A percentile compares a stretch with the other conserved stretches of the same genome.
Evolutionary conservation across 1,284 basidiomycete genomes (phyloP).

Genomic region (Singerocomus rubriflavus): DNA sequence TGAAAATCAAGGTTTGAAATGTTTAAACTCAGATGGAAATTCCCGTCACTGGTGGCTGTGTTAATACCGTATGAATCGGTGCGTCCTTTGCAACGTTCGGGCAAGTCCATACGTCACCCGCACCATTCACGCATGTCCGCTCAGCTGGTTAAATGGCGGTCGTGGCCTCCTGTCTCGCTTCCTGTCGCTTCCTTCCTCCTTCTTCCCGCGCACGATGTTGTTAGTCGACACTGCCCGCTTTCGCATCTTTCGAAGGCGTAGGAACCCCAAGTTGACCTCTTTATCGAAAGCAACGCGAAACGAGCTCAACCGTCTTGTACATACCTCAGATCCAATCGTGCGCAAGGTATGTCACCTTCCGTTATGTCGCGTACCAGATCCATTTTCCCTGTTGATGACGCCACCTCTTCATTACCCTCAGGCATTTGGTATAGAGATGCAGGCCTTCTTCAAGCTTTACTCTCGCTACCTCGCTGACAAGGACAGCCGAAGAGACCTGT

Average conservation of each 20-base stretch:
- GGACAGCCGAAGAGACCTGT: slow-evolving; percentile 91
- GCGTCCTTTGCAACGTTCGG: slow-evolving; percentile 11
- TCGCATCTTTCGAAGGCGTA: slow-evolving; percentile 23
- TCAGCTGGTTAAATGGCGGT: slow-evolving; percentile 20
- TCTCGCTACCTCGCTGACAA: slow-evolving; percentile 93
- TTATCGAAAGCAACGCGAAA: slow-evolving; percentile 91
- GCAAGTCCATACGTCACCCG: slow-evolving; percentile 4
- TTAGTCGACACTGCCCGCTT: slow-evolving; percentile 19
- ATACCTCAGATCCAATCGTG: slow-evolving; percentile 72
- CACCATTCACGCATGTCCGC: slow-evolving; percentile 22
- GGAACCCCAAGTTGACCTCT: slow-evolving; percentile 10
- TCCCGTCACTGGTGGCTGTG: slow-evolving; percentile 23
- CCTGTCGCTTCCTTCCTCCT: slow-evolving; percentile 24
- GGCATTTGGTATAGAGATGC: slow-evolving; percentile 97
- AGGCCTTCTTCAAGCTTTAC: slow-evolving; percentile 96
- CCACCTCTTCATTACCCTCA: slow-evolving; percentile 8
- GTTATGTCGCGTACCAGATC: slow-evolving; percentile 2
- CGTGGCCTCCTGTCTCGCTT: slow-evolving; percentile 21
- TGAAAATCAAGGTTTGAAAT: slow-evolving; percentile 33
- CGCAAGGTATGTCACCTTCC: slow-evolving; percentile 63
- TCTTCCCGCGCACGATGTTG: slow-evolving; percentile 16
- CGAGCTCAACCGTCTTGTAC: slow-evolving; percentile 90
- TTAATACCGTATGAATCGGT: neutral
- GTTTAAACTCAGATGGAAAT: slow-evolving; percentile 27
- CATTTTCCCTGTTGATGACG: slow-evolving; percentile 30